Base-by-base conservation (phyloP, 352 stramenopile species). In the Globisporangium camurandrum region DNA sequence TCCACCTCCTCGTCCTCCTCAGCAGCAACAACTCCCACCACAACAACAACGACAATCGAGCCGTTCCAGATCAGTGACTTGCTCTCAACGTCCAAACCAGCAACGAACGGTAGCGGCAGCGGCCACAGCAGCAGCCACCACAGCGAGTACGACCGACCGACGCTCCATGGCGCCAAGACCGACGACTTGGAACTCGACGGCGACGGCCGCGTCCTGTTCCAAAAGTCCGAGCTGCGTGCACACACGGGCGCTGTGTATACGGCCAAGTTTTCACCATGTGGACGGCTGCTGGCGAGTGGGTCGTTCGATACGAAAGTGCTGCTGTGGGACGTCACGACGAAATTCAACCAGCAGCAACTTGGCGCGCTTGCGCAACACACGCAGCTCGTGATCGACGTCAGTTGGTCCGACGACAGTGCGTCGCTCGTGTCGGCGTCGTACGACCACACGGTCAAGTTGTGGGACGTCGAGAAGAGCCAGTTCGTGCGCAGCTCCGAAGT, bases 401-500 rank as follows among this genome's bases (percentile, higher is more conserved):
- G 71, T 42, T 94, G 83, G 83, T 80, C 78, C 6, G 80, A 84
- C 41, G 83, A 94, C 54, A 89, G 75, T 52, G 50, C 70, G 16
- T 69, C 62, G 43, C 70, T 94, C 22, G 66, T 88, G 38, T 92
- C 80, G 31, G 84, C 65, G 38, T 90, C 77, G 24, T 93, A 94
- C 62, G 84, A 94, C 50, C 84, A 94, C 64, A 88, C 81, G 12
- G 84, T 92, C 9, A 94, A 94, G 62, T 71, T 85, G 44, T 94
- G 84, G 84, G 84, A 94, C 50, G 78, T 89, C 9, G 80, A 90
- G 17, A 88, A 87, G 61, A 84, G 67, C 59, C 54, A 81, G 31
- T 61, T 92, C 0, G 28, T 79, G 1, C 64, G 61, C 45, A 90
- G 74, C 57, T 72, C 71, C 23, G 71, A 89, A 44, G 75, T 90